Conservation (phyloP, 2,329 filamentous ascomycete species). For the Monosporascus sp. region DNA sequence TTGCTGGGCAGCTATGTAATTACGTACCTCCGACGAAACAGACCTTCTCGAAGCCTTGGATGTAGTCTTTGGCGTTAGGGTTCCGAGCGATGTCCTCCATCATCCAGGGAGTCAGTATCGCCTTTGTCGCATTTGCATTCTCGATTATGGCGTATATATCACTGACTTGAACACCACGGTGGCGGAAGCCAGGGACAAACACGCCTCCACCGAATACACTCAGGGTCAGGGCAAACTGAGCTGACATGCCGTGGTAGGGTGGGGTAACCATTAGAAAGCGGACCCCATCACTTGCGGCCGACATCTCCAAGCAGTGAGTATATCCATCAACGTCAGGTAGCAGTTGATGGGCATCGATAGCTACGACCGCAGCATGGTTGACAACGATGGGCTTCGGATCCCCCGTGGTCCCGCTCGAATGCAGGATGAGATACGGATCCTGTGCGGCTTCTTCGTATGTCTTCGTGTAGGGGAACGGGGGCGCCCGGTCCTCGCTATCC, state of each 20-base stretch:
- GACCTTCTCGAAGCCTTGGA: conserved; percentile 9
- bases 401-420: conserved; percentile 18
- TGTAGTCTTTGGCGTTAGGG: conserved; percentile 11
- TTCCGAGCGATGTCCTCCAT: conserved; percentile 15
- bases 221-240: conserved; percentile 3
- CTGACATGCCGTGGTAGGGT: conserved; percentile 14
- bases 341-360: conserved; percentile 1
- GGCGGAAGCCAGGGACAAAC: conserved; percentile 13
- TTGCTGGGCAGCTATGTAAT: too few relatives aligned
- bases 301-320: conserved; percentile 4
- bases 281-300: conserved; percentile 5
- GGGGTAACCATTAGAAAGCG: conserved; percentile 10
- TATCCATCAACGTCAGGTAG: conserved; percentile 11
- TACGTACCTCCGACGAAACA: conserved; percentile 16
- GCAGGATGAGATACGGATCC: conserved; percentile 13
- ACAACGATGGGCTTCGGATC: conserved; percentile 9
- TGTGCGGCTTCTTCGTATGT: conserved; percentile 12
- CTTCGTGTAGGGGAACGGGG: conserved; percentile 15
- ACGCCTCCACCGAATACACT: conserved; percentile 12
- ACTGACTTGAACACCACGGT: conserved; percentile 5
- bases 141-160: conserved; percentile 10
- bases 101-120: conserved; percentile 13
- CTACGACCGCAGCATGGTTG: conserved; percentile 7
- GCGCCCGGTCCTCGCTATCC: conserved; percentile 1
- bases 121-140: conserved; percentile 7